Conservation (phyloP, 352 stramenopile species). For the Pythium myriotylum region DNA sequence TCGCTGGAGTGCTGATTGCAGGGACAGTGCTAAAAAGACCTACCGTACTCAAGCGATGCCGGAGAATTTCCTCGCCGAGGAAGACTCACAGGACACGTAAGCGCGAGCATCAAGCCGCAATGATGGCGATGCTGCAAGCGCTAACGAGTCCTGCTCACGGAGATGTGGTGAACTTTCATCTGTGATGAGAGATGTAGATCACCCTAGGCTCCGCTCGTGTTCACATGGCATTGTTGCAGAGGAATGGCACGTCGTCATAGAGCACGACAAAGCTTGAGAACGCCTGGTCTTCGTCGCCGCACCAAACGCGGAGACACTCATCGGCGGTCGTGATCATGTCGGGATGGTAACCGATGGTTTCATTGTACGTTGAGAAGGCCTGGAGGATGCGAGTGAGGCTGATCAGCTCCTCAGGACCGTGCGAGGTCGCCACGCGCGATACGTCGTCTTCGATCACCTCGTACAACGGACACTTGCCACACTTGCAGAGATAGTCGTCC, state of each 20-base stretch:
- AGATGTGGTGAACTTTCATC: slow-evolving; percentile 1
- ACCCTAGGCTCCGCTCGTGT: background rate
- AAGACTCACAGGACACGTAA: background rate
- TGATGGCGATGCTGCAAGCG: slow-evolving; percentile 36
- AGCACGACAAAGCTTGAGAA: slow-evolving; percentile 67
- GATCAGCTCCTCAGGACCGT: slow-evolving; percentile 10
- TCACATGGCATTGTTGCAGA: slow-evolving; percentile 35
- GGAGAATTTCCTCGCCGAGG: no score
- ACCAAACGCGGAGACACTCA: slow-evolving; percentile 57
- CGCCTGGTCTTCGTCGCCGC: slow-evolving; percentile 62
- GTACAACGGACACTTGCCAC: slow-evolving; percentile 27
- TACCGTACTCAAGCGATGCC: no score
- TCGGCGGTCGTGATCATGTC: slow-evolving; percentile 54
- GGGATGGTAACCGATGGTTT: slow-evolving; percentile 45
- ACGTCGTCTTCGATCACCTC: slow-evolving; percentile 21
- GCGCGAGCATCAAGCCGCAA: slow-evolving; percentile 36
- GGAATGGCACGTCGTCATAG: slow-evolving; percentile 49
- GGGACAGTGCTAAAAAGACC: no score
- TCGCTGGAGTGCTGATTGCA: no score
- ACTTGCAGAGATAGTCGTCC: slow-evolving; percentile 26
- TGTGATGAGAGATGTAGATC: slow-evolving; percentile 16
- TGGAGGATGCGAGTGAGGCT: slow-evolving; percentile 58
- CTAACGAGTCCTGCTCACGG: background rate
- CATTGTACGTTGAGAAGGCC: slow-evolving; percentile 73
- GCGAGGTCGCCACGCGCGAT: slow-evolving; percentile 21